Evolutionary conservation across 2,329 filamentous ascomycete species (phyloP).

Genomic region (Chaetomiaceae sp.): DNA sequence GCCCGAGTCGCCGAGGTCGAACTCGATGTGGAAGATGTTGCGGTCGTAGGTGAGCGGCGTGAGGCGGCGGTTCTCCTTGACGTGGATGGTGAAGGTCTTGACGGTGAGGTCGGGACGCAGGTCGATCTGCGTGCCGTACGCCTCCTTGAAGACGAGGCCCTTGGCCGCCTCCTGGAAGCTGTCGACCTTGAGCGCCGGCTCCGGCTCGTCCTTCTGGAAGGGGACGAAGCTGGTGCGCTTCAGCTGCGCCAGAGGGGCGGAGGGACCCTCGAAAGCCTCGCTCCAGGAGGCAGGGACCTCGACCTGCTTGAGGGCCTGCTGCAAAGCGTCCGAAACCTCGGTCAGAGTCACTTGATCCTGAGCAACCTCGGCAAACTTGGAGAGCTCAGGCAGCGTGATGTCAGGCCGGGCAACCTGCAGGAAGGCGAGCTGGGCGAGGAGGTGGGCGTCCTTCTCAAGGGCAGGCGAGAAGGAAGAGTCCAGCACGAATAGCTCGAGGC

Average conservation of each 20-base stretch:
- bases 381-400: conserved; percentile 55
- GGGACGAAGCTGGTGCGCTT: conserved; percentile 76
- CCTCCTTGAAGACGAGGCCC: conserved; percentile 89
- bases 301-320: conserved; percentile 65
- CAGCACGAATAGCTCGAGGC: conserved; percentile 67
- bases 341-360: conserved; percentile 47
- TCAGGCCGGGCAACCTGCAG: conserved; percentile 69
- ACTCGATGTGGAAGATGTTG: conserved; percentile 99
- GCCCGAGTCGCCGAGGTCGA: conserved; percentile 86
- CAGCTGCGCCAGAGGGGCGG: conserved; percentile 67
- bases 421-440: conserved; percentile 78
- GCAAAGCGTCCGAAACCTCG: conserved; percentile 63
- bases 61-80: conserved; percentile 92
- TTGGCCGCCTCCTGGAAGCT: conserved; percentile 84
- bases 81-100: conserved; percentile 81
- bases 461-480: conserved; percentile 66
- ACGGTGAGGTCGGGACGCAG: conserved; percentile 82
- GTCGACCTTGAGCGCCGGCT: conserved; percentile 60
- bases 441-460: conserved; percentile 60
- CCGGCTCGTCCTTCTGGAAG: conserved; percentile 71
- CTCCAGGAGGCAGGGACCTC: conserved; percentile 79
- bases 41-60: conserved; percentile 87
- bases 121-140: conserved; percentile 66
- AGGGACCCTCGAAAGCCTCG: conserved; percentile 57
- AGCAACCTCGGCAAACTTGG: conserved; percentile 58